Conservation (phyloP, 768 basidiomycete species). For the Auriscalpium vulgare region DNA sequence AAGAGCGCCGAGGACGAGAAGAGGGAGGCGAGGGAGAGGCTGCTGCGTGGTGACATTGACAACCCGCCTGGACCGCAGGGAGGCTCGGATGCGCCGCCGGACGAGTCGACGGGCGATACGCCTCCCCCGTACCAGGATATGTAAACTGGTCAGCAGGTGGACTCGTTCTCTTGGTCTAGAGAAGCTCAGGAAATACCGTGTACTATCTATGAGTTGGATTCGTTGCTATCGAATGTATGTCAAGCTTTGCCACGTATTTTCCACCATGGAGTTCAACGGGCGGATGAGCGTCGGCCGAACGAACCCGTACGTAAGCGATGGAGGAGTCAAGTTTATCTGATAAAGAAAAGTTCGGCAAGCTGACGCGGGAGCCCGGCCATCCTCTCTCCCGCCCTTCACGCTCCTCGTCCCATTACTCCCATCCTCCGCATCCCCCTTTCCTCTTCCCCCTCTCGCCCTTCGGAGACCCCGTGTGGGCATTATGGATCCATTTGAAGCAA, state of each 20-base stretch:
- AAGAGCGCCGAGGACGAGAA: constrained; percentile 57
- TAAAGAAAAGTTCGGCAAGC: neutral
- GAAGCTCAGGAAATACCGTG: neutral
- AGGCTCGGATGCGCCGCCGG: constrained; percentile 18
- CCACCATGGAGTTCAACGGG: no score
- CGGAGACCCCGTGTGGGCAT: neutral
- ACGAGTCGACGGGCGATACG: constrained; percentile 21
- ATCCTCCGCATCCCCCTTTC: neutral
- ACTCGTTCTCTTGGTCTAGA: neutral
- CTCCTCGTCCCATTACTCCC: neutral
- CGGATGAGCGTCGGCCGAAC: no score
- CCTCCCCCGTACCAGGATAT: constrained; percentile 40
- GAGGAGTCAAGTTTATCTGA: neutral
- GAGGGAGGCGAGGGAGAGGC: constrained; percentile 56
- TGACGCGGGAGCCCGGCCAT: no score
- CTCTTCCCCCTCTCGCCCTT: neutral
- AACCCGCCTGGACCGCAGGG: neutral
- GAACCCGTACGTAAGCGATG: no score
- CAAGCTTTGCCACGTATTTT: no score
- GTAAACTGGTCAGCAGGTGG: constrained; percentile 2
- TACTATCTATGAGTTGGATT: no score
- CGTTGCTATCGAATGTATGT: no score
- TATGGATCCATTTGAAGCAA: constrained; percentile 74
- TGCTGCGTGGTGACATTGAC: constrained; percentile 17
- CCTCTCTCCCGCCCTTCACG: no score